Evolutionary conservation across 257 asterid species (phyloP), one percentile per base, ranked within the genome.

Genomic region (Penstemon newberryi): DNA sequence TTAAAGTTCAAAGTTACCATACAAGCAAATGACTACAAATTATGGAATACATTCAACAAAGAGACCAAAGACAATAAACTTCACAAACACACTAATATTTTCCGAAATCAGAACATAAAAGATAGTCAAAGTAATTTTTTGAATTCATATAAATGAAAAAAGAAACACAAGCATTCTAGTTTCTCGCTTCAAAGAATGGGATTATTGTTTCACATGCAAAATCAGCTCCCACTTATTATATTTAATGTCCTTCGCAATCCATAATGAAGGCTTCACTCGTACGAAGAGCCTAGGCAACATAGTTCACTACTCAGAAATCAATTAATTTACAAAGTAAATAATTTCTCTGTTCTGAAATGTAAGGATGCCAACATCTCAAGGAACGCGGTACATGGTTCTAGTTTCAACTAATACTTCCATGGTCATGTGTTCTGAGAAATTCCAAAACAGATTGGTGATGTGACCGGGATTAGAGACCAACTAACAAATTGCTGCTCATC

Each of bases 41-140:
- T 42, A 13, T 50, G 9, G 46, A 60, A 37, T 18, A 58, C 39
- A 59, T 12, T 59, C 65, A 11, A 18, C 38, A 12, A 37, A 46
- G 63, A 67, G 50, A 56, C 36, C 47, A 40, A 65, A 60, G 8
- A 8, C 71, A 51, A 18, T 60, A 13, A 52, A 37, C 19, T 63
- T 63, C 47, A 44, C 40, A 13, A 44, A 55, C 52, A 70, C 50
- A 59, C 39, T 41, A 33, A 38, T 11, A 39, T 47, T 45, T 19
- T 13, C 70, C 52, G 54, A 55, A 38, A 18, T 56, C 7, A 49
- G 8, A 40, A 44, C 46, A 75, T 69, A 63, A 13, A 56, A 44
- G 8, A 63, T 37, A 54, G 5, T 11, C 45, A 60, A 45, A 71
- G 63, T 56, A 39, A 59, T 37, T 49, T 9, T 57, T 39, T 4